phyloP scores from a whole-genome alignment of 164 flowering plant genomes.

The Stephania japonica region DNA sequence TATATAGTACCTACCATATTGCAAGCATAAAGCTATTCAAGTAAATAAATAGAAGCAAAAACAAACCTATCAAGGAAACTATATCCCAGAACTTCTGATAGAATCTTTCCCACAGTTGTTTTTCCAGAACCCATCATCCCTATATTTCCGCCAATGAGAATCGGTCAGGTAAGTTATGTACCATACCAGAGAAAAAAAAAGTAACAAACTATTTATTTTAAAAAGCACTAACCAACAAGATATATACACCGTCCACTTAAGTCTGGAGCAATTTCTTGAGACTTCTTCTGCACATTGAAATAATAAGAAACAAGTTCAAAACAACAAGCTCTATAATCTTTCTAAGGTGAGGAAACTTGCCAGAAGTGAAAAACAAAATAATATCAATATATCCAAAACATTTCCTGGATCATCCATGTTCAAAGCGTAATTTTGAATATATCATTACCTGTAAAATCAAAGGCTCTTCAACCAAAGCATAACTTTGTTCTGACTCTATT shows the following conservation, averaged over 20 bases:
- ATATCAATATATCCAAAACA: background rate
- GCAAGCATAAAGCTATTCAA: background rate
- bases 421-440: background rate
- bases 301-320: constrained; percentile 2
- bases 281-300: constrained; percentile 56
- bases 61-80: constrained; percentile 84
- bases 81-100: constrained; percentile 72
- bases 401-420: background rate
- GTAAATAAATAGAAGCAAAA: background rate
- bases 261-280: constrained; percentile 58
- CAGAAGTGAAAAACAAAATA: background rate
- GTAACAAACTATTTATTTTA: background rate
- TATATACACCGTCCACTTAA: constrained; percentile 73
- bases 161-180: background rate
- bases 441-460: constrained; percentile 53
- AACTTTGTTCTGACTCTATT: constrained; percentile 37
- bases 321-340: background rate
- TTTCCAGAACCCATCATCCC: constrained; percentile 99
- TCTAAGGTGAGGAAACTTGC: background rate
- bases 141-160: constrained; percentile 22
- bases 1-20: background rate
- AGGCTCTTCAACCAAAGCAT: constrained; percentile 40
- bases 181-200: background rate
- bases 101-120: constrained; percentile 83
- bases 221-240: constrained; percentile 83